Percentiles rank a stretch among this genome's conserved stretches.
These are phyloP conservation scores for Neopestalotiopsis sp. DNA, from an alignment of 2,329 filamentous ascomycete species.

Conservation along the genomic window DNA sequence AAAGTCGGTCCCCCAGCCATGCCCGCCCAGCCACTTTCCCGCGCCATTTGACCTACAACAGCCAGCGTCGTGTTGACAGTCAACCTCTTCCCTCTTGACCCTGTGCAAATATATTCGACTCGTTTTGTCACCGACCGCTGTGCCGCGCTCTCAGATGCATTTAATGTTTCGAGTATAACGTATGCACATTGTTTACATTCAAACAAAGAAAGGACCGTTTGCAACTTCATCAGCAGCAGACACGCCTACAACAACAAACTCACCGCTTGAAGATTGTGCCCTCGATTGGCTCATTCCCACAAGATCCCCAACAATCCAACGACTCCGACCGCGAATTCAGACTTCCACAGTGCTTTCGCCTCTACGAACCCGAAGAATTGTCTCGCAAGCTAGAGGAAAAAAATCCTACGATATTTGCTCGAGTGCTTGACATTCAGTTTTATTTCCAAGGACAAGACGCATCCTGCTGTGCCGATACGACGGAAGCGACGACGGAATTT, in stretches of 20 bases:
- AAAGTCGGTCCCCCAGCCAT: slow-evolving; percentile 12
- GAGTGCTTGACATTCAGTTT: too few relatives aligned
- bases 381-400: too few relatives aligned
- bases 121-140: slow-evolving; percentile 11
- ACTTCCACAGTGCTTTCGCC: background rate
- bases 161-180: background rate
- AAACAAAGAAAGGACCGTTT: background rate
- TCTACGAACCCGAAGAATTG: background rate
- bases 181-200: slow-evolving; percentile 4
- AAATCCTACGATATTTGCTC: too few relatives aligned
- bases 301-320: background rate
- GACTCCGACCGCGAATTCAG: background rate
- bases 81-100: slow-evolving; percentile 9
- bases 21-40: slow-evolving; percentile 18
- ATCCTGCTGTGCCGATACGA: background rate
- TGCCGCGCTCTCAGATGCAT: background rate
- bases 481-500: background rate
- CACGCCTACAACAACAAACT: background rate
- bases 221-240: background rate
- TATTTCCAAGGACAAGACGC: too few relatives aligned
- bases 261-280: background rate
- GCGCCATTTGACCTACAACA: slow-evolving; percentile 5
- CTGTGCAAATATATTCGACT: slow-evolving; percentile 11
- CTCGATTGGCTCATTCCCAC: background rate
- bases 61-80: slow-evolving; percentile 1